phyloP scores from a whole-genome alignment of 1,284 basidiomycete genomes.

The Puccinia hordei region DNA sequence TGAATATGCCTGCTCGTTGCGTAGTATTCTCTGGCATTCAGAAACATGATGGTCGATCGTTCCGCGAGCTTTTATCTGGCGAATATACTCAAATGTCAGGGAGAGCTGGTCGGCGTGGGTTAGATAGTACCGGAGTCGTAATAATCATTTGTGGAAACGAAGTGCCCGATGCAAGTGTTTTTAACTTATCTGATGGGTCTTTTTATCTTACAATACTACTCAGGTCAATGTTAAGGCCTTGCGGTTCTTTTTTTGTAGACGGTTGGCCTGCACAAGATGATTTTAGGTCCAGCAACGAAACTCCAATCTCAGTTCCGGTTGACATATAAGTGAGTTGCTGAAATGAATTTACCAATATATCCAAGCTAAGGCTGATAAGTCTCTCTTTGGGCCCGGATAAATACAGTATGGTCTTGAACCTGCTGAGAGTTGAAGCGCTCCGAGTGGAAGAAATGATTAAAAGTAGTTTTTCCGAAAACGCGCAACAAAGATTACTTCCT shows the following conservation, averaged over 20 bases:
- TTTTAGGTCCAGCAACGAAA: constrained; percentile 86
- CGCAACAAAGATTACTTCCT: constrained; percentile 85
- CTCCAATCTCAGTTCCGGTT: constrained; percentile 95
- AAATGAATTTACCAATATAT: not conserved
- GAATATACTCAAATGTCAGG: constrained; percentile 93
- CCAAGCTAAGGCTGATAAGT: not conserved
- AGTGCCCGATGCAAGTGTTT: constrained; percentile 73
- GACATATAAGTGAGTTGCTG: constrained; percentile 74
- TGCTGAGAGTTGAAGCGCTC: constrained; percentile 92
- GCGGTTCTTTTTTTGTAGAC: constrained; percentile 63
- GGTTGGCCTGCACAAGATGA: constrained; percentile 78
- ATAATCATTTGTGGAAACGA: constrained; percentile 80
- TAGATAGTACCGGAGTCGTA: constrained; percentile 94
- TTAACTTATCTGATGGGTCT: not conserved
- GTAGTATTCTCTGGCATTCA: constrained; percentile 94
- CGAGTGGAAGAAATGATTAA: constrained; percentile 99
- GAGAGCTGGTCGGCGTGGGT: constrained; percentile 89
- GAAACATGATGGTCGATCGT: constrained; percentile 92
- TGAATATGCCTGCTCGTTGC: constrained; percentile 98
- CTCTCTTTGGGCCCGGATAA: not conserved
- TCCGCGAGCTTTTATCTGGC: constrained; percentile 69
- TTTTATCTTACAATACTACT: not conserved
- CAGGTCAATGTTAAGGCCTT: not conserved
- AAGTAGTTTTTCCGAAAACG: constrained; percentile 96
- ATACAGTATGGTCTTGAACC: constrained; percentile 83